Conservation (phyloP, 2,329 filamentous ascomycete genomes). For the Didymella exigua region DNA sequence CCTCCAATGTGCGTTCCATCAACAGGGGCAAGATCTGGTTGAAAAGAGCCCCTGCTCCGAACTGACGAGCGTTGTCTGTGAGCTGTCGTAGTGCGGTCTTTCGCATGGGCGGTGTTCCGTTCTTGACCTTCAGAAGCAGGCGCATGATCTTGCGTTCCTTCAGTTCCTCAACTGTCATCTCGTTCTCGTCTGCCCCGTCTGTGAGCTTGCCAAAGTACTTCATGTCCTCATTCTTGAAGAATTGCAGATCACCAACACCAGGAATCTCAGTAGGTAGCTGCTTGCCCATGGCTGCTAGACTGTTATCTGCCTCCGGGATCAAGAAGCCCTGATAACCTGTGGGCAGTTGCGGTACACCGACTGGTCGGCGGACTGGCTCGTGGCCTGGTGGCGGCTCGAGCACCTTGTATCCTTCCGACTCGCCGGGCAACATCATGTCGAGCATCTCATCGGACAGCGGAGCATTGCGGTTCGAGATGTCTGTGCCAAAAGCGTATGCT, state of each 20-base stretch:
- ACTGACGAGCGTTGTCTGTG: conserved; percentile 95
- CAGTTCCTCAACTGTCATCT: conserved; percentile 89
- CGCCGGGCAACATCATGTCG: conserved; percentile 84
- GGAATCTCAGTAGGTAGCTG: conserved; percentile 94
- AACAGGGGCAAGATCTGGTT: conserved; percentile 95
- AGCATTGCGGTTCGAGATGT: conserved; percentile 78
- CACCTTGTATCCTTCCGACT: conserved; percentile 90
- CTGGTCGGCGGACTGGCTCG: conserved; percentile 76
- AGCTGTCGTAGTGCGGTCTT: conserved; percentile 97
- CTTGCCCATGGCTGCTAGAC: conserved; percentile 76
- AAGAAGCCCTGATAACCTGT: conserved; percentile 80
- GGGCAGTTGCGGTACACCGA: conserved; percentile 75
- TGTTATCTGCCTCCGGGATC: conserved; percentile 94
- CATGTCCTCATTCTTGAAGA: conserved; percentile 99
- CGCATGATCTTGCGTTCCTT: conserved; percentile 99
- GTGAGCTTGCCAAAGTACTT: conserved; percentile 97
- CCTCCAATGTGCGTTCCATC: conserved; percentile 98
- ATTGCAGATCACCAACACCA: conserved; percentile 92
- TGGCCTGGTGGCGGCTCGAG: conserved; percentile 91
- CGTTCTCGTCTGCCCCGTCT: conserved; percentile 89
- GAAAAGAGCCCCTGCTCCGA: conserved; percentile 91
- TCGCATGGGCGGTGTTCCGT: conserved; percentile 96
- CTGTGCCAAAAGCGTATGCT: conserved; percentile 76
- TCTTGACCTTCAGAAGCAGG: conserved; percentile 96
- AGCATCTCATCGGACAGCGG: conserved; percentile 92